Evolutionary conservation across 768 basidiomycete genomes (phyloP).

Genomic region (Russula foetens): DNA sequence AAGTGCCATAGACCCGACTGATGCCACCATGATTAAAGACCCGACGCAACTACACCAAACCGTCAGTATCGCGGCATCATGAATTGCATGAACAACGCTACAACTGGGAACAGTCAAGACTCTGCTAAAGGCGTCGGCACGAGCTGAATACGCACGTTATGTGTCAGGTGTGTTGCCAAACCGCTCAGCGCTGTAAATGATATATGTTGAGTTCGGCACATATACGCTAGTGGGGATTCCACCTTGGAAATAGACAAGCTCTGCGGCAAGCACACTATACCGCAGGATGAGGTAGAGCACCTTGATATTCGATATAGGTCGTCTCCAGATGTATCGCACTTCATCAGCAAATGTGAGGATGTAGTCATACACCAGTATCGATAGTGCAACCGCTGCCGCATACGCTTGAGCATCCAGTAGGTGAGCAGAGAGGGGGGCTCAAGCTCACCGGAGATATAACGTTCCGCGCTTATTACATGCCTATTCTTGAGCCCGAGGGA

Average conservation of each 20-base stretch:
- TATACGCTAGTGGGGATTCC: not conserved
- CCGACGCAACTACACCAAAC: constrained; percentile 1
- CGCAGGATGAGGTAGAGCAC: constrained; percentile 34
- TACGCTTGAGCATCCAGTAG: not conserved
- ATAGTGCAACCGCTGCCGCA: constrained; percentile 27
- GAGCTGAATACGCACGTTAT: not conserved
- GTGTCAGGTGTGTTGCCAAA: not conserved
- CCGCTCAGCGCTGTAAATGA: constrained; percentile 3
- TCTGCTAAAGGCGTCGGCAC: not conserved
- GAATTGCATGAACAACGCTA: not conserved
- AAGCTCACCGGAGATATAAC: constrained; percentile 9
- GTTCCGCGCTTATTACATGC: not conserved
- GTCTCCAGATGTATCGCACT: constrained; percentile 35
- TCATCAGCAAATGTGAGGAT: constrained; percentile 35
- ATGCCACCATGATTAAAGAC: constrained; percentile 1
- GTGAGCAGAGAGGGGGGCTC: not conserved
- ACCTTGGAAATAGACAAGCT: constrained; percentile 27
- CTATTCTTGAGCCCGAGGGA: not conserved
- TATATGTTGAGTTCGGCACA: not conserved
- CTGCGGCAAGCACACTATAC: constrained; percentile 29
- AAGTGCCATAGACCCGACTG: constrained; percentile 26
- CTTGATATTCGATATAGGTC: constrained; percentile 31
- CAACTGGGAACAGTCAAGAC: not conserved
- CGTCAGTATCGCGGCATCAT: not conserved
- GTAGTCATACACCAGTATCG: constrained; percentile 36